Evolutionary conservation across 371 early-diverging fungal species (phyloP).

Genomic region (Cokeromyces recurvatus): DNA sequence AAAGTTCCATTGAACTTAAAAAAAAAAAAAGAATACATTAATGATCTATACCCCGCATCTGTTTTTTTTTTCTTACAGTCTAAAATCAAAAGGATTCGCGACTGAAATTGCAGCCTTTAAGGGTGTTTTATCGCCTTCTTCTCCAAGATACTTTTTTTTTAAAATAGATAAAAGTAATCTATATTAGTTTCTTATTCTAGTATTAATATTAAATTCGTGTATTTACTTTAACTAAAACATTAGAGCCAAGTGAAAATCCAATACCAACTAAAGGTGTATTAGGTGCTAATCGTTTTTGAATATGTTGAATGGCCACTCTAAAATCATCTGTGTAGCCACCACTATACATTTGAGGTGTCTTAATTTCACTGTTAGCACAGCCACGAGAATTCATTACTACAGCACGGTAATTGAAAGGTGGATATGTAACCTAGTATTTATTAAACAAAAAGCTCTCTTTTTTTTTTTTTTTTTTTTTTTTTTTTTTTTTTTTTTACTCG

Average conservation of each 20-base stretch:
- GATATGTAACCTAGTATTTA: constrained; percentile 38
- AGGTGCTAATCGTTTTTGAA: constrained; percentile 49
- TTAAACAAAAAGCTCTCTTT: no score
- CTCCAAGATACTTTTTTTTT: constrained; percentile 88
- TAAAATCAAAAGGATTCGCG: constrained; percentile 82
- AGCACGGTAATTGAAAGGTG: constrained; percentile 59
- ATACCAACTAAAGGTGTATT: constrained; percentile 67
- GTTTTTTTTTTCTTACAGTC: constrained; percentile 39
- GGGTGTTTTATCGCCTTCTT: constrained; percentile 72
- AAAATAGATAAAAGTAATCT: not conserved
- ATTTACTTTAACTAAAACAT: constrained; percentile 79
- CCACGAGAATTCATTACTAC: constrained; percentile 90
- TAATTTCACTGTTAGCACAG: constrained; percentile 73
- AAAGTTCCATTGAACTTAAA: constrained; percentile 20
- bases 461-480: no score
- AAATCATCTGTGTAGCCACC: constrained; percentile 86
- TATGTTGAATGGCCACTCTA: constrained; percentile 52
- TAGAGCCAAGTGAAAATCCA: constrained; percentile 90
- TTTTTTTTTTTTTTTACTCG: no score
- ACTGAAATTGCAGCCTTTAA: constrained; percentile 76
- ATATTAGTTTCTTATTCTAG: not conserved
- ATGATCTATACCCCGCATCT: not conserved
- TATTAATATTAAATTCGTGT: not conserved
- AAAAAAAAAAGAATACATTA: not conserved
- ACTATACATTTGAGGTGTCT: constrained; percentile 75